phyloP scores from a whole-genome alignment of 1,139 yeast genomes.

The Debaryomyces singareniensis region DNA sequence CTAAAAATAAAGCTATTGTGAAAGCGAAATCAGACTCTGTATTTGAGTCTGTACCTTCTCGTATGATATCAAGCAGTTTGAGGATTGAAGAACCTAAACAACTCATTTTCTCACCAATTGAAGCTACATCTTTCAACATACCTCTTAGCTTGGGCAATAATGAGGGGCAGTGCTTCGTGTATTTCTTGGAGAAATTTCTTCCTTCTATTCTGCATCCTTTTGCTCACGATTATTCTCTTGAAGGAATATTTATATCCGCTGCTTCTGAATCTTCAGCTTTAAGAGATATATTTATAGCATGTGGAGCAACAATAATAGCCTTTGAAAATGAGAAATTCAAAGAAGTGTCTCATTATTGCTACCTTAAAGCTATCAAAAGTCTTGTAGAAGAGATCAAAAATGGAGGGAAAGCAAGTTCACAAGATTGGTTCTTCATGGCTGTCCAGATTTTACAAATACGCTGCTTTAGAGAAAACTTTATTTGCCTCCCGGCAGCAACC shows the following conservation, averaged over 20 bases:
- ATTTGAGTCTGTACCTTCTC: too few species aligned
- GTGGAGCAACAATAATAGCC: constrained; percentile 5
- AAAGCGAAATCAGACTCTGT: too few species aligned
- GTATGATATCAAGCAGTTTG: too few species aligned
- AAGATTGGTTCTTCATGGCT: constrained; percentile 6
- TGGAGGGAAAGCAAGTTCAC: constrained; percentile 2
- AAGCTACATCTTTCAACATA: too few species aligned
- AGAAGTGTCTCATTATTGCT: constrained; percentile 3
- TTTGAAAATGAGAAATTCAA: constrained; percentile 3
- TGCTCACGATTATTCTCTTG: background rate
- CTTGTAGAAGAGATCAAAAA: constrained; percentile 2
- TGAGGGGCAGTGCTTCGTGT: too few species aligned
- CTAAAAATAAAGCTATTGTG: background rate
- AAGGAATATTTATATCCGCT: constrained; percentile 2
- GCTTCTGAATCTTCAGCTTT: constrained; percentile 2
- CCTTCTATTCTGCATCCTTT: background rate
- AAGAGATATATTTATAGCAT: constrained; percentile 4
- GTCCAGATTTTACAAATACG: constrained; percentile 5
- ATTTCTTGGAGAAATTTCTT: background rate
- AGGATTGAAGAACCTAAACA: too few species aligned
- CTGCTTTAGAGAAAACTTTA: constrained; percentile 3
- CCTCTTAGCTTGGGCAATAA: too few species aligned
- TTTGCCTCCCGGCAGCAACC: constrained; percentile 3
- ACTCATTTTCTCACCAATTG: too few species aligned
- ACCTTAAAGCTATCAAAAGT: constrained; percentile 1